These are phyloP conservation scores for Citrus hindsii DNA, from an alignment of 345 rosid species.

Conservation along the genomic window DNA sequence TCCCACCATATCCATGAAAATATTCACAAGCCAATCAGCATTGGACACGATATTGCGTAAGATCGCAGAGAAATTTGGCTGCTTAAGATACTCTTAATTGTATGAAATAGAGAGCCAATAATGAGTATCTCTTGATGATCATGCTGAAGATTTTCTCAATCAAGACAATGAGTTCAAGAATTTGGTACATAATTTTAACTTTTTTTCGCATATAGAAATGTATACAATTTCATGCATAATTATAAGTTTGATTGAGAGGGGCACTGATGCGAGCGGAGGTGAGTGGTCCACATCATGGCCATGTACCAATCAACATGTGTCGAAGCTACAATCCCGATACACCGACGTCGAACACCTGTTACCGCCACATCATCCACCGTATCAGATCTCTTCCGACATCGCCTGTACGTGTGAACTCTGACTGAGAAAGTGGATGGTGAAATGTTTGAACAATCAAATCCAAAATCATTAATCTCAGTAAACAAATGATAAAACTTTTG, in stretches of 20 bases:
- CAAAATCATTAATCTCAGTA: background rate
- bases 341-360: slow-evolving; percentile 11
- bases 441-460: background rate
- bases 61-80: background rate
- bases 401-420: slow-evolving; percentile 18
- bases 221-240: no score
- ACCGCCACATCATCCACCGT: slow-evolving; percentile 25
- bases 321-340: background rate
- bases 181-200: no score
- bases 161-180: no score
- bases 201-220: no score
- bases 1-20: background rate
- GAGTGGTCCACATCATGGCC: background rate
- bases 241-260: background rate
- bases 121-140: no score
- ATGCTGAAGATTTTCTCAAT: no score
- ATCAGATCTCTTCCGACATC: slow-evolving; percentile 8
- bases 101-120: background rate
- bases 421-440: background rate
- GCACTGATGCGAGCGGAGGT: slow-evolving; percentile 12
- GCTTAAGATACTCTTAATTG: background rate
- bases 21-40: background rate
- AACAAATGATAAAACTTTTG: background rate
- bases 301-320: background rate
- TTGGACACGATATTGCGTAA: background rate